Percentiles rank a stretch among this genome's conserved stretches.
These are phyloP conservation scores for Trichaptum fuscoviolaceum DNA, from an alignment of 768 basidiomycete genomes.

Conservation along the genomic window DNA sequence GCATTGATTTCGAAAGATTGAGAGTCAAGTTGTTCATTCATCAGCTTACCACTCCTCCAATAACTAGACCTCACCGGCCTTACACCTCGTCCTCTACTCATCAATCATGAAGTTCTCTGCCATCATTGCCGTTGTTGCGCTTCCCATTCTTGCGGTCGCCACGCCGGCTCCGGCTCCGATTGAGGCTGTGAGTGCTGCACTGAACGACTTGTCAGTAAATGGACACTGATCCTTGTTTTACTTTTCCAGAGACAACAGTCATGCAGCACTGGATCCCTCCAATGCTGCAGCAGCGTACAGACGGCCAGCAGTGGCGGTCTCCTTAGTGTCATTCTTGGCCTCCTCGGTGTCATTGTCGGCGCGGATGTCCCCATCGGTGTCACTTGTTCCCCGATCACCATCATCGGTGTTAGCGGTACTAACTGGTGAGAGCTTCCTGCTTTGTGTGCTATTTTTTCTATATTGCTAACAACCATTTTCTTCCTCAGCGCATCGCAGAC, in stretches of 20 bases:
- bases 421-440: background rate
- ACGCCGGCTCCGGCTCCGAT: background rate
- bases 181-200: background rate
- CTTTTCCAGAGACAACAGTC: background rate
- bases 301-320: slow-evolving; percentile 8
- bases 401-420: slow-evolving; percentile 7
- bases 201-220: background rate
- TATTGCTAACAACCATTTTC: background rate
- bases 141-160: background rate
- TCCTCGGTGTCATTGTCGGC: slow-evolving; percentile 16
- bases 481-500: background rate
- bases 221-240: background rate
- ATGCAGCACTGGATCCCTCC: slow-evolving; percentile 26
- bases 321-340: background rate
- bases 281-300: slow-evolving; percentile 27
- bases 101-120: background rate
- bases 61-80: background rate
- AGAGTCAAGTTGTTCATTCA: background rate
- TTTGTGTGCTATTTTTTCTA: background rate
- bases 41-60: background rate
- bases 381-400: slow-evolving; percentile 16
- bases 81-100: background rate
- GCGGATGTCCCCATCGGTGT: slow-evolving; percentile 15
- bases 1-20: background rate
- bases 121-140: background rate